Conservation (phyloP, 1,284 basidiomycete species). For the Grifola frondosa region DNA sequence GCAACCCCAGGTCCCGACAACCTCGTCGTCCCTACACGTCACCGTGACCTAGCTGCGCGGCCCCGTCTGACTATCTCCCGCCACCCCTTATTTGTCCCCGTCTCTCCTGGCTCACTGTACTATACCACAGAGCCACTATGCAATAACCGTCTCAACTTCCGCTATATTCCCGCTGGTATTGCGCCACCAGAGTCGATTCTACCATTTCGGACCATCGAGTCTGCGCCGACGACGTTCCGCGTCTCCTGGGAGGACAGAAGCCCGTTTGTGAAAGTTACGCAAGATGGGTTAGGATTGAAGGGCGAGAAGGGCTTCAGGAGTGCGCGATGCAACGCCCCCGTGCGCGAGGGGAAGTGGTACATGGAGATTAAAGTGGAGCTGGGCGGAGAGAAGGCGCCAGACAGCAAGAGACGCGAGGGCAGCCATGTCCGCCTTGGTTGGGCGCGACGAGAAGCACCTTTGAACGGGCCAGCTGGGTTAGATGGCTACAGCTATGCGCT, state of each 20-base stretch:
- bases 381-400: slow-evolving; percentile 61
- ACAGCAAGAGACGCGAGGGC: slow-evolving; percentile 55
- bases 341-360: slow-evolving; percentile 93
- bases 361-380: slow-evolving; percentile 84
- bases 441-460: slow-evolving; percentile 86
- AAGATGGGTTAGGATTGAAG: slow-evolving; percentile 74
- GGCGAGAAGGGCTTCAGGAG: slow-evolving; percentile 91
- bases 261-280: slow-evolving; percentile 76
- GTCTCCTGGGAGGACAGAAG: slow-evolving; percentile 89
- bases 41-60: slow-evolving; percentile 62
- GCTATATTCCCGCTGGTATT: slow-evolving; percentile 81
- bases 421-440: slow-evolving; percentile 91
- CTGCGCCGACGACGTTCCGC: slow-evolving; percentile 61
- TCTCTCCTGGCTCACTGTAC: slow-evolving; percentile 54
- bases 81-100: slow-evolving; percentile 62
- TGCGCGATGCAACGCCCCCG: slow-evolving; percentile 85
- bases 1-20: slow-evolving; percentile 34
- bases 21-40: slow-evolving; percentile 53
- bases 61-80: slow-evolving; percentile 71
- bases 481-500: slow-evolving; percentile 94
- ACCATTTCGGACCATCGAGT: slow-evolving; percentile 79
- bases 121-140: slow-evolving; percentile 68
- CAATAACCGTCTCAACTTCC: slow-evolving; percentile 74
- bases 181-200: slow-evolving; percentile 56
- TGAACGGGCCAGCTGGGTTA: slow-evolving; percentile 91